Evolutionary conservation across 1,284 basidiomycete species (phyloP).

Genomic region (Ustilago shanxiensis): DNA sequence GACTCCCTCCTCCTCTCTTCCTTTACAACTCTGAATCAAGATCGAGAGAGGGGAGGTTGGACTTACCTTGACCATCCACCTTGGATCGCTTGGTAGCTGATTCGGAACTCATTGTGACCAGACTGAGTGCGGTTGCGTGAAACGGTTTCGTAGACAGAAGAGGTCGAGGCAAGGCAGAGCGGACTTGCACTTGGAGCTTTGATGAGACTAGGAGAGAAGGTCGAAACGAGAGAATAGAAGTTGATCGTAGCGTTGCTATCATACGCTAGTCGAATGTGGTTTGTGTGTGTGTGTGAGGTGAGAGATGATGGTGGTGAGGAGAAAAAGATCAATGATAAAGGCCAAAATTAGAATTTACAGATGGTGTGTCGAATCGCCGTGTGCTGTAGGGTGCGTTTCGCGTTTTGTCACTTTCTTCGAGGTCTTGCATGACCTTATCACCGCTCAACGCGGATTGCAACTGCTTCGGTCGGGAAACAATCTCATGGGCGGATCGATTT

Average conservation of each 20-base stretch:
- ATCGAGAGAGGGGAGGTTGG: background rate
- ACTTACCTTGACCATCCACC: constrained; percentile 42
- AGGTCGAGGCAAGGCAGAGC: background rate
- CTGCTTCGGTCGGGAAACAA: background rate
- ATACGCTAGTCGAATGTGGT: background rate
- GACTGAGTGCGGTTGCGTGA: background rate
- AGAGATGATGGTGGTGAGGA: background rate
- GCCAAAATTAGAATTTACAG: background rate
- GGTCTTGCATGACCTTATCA: background rate
- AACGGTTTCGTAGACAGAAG: background rate
- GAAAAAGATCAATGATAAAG: background rate
- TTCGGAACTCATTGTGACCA: constrained; percentile 21
- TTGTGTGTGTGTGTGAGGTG: background rate
- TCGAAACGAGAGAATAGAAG: background rate
- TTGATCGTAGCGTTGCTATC: background rate
- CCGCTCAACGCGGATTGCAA: background rate
- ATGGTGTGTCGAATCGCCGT: background rate
- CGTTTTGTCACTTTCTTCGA: background rate
- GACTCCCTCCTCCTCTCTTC: too few relatives aligned
- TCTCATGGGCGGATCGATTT: background rate
- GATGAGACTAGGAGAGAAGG: background rate
- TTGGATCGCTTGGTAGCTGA: constrained; percentile 27
- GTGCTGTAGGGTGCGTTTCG: background rate
- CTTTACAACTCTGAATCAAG: too few relatives aligned
- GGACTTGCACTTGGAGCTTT: too few relatives aligned